Evolutionary conservation across 139 green algal genomes (phyloP).

Genomic region (Chlorella ohadii): DNA sequence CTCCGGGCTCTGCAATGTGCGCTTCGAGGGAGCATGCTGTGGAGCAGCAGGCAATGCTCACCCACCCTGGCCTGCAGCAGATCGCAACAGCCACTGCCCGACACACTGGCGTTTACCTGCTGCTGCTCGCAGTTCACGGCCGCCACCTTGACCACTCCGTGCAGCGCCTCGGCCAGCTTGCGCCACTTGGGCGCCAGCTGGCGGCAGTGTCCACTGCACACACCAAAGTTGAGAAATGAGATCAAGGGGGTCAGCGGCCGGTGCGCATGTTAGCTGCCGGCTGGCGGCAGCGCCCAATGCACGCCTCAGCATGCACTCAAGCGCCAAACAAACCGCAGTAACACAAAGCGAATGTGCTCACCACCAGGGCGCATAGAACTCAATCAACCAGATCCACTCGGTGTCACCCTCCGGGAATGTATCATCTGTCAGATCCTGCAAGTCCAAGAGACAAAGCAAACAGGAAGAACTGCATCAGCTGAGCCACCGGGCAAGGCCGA

Average conservation of each 20-base stretch:
- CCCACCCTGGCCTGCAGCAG: no score
- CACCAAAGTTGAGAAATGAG: background rate
- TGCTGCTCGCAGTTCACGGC: slow-evolving; percentile 88
- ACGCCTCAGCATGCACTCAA: no score
- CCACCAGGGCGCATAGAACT: slow-evolving; percentile 83
- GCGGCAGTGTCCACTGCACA: slow-evolving; percentile 76
- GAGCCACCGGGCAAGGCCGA: background rate
- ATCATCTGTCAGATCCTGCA: slow-evolving; percentile 45
- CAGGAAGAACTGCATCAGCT: no score
- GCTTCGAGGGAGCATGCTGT: no score
- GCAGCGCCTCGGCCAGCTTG: slow-evolving; percentile 69
- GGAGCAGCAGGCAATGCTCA: no score
- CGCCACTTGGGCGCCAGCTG: slow-evolving; percentile 79
- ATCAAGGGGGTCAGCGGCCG: no score
- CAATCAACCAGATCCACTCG: slow-evolving; percentile 75
- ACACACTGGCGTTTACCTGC: slow-evolving; percentile 10
- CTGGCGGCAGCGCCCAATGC: slow-evolving; percentile 77
- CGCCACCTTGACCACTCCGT: slow-evolving; percentile 77
- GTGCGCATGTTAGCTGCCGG: slow-evolving; percentile 82
- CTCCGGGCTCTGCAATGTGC: no score
- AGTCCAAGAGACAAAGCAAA: no score
- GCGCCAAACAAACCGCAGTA: no score
- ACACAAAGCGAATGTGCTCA: background rate
- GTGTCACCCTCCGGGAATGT: slow-evolving; percentile 63
- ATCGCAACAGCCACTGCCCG: no score